Conservation (phyloP, 2,329 filamentous ascomycete species). For the Cladophialophora psammophila region DNA sequence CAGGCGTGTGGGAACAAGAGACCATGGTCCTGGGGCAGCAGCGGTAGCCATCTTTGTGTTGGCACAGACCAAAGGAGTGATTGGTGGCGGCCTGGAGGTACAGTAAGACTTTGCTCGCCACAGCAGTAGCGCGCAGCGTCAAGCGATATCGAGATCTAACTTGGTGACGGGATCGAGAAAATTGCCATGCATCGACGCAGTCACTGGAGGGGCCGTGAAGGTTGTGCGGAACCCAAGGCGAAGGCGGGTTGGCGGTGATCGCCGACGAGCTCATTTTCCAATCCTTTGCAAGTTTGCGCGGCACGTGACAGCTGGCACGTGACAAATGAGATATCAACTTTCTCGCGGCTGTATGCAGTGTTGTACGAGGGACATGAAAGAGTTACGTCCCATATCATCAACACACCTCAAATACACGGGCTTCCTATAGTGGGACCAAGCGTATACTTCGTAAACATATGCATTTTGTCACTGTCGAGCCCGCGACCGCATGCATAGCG, state of each 20-base stretch:
- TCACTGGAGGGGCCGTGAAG: neutral
- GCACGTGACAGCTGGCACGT: too few species aligned
- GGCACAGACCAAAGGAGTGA: neutral
- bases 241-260: neutral
- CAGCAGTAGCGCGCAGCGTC: constrained; percentile 23
- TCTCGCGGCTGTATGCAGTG: too few species aligned
- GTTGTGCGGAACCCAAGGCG: neutral
- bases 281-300: too few species aligned
- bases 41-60: neutral
- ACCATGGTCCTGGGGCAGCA: constrained; percentile 14
- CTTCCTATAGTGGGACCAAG: neutral
- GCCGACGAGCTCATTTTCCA: neutral
- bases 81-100: neutral
- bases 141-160: constrained; percentile 28
- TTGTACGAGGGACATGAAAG: too few species aligned
- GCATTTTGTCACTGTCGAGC: neutral
- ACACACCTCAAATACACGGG: neutral
- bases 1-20: constrained; percentile 2
- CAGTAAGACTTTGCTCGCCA: constrained; percentile 13
- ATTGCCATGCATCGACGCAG: neutral
- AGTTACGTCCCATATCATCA: too few species aligned
- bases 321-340: too few species aligned
- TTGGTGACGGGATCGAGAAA: constrained; percentile 26
- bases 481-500: neutral
- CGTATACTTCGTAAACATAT: neutral